Conservation (phyloP, 176 grass and related monocot genomes). For the Oryza punctata region DNA sequence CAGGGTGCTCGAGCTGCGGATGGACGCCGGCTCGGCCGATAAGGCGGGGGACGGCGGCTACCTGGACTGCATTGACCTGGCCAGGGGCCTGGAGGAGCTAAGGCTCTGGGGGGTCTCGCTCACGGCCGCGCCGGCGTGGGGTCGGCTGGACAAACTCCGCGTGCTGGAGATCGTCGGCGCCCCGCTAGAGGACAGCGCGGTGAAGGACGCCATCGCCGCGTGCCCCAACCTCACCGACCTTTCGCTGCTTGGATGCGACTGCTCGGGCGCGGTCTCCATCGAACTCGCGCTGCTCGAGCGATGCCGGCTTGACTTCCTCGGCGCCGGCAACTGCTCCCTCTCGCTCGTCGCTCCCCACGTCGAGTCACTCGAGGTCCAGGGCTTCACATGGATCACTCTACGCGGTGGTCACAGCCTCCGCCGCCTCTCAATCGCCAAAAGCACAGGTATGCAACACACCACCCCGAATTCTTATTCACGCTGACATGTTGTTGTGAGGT, state of each 20-base stretch:
- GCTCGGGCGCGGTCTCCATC: conserved; percentile 52
- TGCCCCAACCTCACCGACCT: conserved; percentile 80
- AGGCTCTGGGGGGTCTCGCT: conserved; percentile 87
- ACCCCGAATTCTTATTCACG: neutral
- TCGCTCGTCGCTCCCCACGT: conserved; percentile 53
- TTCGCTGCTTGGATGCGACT: conserved; percentile 82
- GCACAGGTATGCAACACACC: conserved; percentile 50
- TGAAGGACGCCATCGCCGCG: conserved; percentile 63
- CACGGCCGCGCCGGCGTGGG: conserved; percentile 62
- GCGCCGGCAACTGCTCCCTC: conserved; percentile 59
- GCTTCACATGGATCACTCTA: conserved; percentile 80
- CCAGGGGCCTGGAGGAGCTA: conserved; percentile 54
- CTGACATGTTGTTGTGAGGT: neutral
- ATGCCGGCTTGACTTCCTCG: conserved; percentile 85
- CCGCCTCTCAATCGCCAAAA: conserved; percentile 79
- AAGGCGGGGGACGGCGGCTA: conserved; percentile 33
- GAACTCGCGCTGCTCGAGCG: conserved; percentile 58
- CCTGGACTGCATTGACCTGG: conserved; percentile 72
- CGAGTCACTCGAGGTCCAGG: conserved; percentile 76
- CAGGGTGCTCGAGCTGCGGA: conserved; percentile 75
- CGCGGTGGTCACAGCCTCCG: conserved; percentile 53
- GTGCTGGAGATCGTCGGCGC: conserved; percentile 88
- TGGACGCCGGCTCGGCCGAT: conserved; percentile 59
- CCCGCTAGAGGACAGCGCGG: conserved; percentile 54
- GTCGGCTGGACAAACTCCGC: conserved; percentile 47